A percentile compares a stretch with the other conserved stretches of the same genome.
These are phyloP conservation scores for Solanum chiquidenum DNA, from an alignment of 257 asterid genomes.

Conservation along the genomic window DNA sequence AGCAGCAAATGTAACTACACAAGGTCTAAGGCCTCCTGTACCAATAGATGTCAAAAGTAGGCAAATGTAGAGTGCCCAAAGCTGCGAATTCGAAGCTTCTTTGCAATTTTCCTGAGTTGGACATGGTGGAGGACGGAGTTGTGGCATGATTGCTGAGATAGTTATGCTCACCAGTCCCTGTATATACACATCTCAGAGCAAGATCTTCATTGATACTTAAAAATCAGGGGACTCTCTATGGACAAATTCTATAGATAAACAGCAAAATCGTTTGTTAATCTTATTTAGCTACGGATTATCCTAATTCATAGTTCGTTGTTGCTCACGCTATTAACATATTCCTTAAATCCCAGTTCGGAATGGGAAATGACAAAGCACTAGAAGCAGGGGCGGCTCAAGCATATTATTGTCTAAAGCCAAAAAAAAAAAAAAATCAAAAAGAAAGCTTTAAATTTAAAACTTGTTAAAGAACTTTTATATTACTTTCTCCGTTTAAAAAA, in stretches of 20 bases:
- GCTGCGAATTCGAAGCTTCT: constrained; percentile 58
- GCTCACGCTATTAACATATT: neutral
- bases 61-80: constrained; percentile 44
- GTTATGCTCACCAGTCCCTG: constrained; percentile 74
- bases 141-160: constrained; percentile 49
- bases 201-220: neutral
- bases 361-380: neutral
- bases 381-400: neutral
- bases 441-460: neutral
- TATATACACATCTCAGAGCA: neutral
- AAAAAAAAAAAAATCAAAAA: no score
- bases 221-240: neutral
- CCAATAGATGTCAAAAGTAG: constrained; percentile 69
- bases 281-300: neutral
- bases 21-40: constrained; percentile 69
- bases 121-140: constrained; percentile 69
- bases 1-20: constrained; percentile 72
- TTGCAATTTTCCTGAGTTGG: constrained; percentile 62
- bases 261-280: neutral
- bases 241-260: neutral
- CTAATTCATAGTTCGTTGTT: neutral
- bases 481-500: no score
- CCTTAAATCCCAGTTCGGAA: no score
- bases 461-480: neutral
- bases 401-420: no score